phyloP scores from a whole-genome alignment of 73 alveolate species.

The Breviolum minutum region DNA sequence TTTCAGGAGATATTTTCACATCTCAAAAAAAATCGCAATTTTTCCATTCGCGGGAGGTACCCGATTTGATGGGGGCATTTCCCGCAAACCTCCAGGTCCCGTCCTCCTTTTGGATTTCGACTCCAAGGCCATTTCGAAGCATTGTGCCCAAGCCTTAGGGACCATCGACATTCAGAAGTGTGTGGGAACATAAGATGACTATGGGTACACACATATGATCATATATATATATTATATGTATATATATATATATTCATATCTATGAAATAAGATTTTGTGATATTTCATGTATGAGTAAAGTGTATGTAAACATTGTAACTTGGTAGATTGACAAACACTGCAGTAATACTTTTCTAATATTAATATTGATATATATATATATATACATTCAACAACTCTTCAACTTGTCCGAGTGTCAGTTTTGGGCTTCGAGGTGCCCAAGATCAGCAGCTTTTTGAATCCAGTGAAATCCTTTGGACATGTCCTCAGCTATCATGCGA shows the following conservation, averaged over 20 bases:
- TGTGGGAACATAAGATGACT: neutral
- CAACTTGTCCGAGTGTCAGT: conserved; percentile 7
- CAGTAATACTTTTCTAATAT: neutral
- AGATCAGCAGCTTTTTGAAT: conserved; percentile 29
- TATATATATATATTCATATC: neutral
- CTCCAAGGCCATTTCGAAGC: conserved; percentile 88
- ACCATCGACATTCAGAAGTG: neutral
- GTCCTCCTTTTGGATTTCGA: conserved; percentile 66
- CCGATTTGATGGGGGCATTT: too few species aligned
- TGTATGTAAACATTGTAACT: too few species aligned
- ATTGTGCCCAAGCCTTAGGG: conserved; percentile 62
- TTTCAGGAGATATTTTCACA: too few species aligned
- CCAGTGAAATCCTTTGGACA: conserved; percentile 66
- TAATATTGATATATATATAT: too few species aligned
- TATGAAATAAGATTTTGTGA: too few species aligned
- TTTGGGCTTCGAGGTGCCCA: conserved; percentile 69
- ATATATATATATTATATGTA: too few species aligned
- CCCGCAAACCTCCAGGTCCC: too few species aligned
- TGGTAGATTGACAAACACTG: neutral
- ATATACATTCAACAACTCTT: too few species aligned
- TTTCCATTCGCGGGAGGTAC: too few species aligned
- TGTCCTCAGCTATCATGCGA: neutral
- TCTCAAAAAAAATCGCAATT: too few species aligned
- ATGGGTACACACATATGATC: too few species aligned
- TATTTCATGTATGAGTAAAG: too few species aligned